These are phyloP conservation scores for Hypoxylon perforatum DNA, from an alignment of 495 filamentous ascomycete genomes.

Conservation along the genomic window DNA sequence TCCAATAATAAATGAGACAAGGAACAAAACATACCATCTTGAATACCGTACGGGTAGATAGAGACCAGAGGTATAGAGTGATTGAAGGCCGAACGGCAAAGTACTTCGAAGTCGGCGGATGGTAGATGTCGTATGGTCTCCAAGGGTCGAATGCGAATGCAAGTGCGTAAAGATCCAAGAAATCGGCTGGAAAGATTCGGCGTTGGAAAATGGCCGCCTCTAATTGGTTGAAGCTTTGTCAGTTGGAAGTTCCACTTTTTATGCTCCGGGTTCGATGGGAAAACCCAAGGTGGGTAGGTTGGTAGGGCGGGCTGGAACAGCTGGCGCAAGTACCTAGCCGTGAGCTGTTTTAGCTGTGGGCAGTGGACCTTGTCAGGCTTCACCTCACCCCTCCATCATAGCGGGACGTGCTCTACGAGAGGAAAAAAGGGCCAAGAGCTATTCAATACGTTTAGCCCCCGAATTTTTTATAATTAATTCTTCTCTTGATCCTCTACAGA, in stretches of 20 bases:
- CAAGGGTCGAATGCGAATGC: slow-evolving; percentile 5
- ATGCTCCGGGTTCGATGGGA: neutral
- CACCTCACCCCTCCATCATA: slow-evolving; percentile 8
- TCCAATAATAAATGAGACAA: neutral
- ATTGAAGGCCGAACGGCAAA: neutral
- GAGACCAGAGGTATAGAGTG: slow-evolving; percentile 2
- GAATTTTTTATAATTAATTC: too few species aligned
- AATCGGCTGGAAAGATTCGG: slow-evolving; percentile 33
- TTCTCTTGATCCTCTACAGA: neutral
- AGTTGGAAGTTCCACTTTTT: slow-evolving; percentile 18
- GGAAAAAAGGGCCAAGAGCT: too few species aligned
- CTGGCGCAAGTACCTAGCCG: too few species aligned
- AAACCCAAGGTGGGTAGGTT: too few species aligned
- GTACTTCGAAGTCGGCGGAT: slow-evolving; percentile 13
- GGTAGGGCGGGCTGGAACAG: too few species aligned
- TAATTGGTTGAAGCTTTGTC: slow-evolving; percentile 57
- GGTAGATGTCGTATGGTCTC: slow-evolving; percentile 16
- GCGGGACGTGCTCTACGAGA: neutral
- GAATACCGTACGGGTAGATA: slow-evolving; percentile 16
- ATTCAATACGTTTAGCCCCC: too few species aligned
- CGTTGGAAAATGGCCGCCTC: slow-evolving; percentile 35
- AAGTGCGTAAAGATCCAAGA: slow-evolving; percentile 28
- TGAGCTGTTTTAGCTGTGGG: too few species aligned
- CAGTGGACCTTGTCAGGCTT: neutral
- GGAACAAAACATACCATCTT: slow-evolving; percentile 51